Conservation (phyloP, 148 eudicot genomes). For the Dysphania ambrosioides region DNA sequence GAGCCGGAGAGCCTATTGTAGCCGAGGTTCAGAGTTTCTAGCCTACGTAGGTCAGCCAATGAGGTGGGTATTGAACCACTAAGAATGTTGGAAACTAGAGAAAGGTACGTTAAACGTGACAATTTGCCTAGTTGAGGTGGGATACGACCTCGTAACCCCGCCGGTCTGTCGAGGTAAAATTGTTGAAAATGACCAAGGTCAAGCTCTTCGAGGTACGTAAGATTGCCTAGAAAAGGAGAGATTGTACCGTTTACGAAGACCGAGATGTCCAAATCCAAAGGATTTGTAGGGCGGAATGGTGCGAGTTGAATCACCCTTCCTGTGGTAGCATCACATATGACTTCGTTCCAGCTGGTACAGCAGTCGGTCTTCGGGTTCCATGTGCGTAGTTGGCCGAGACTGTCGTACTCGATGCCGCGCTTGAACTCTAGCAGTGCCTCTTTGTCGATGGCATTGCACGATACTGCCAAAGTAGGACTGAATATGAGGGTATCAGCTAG, state of each 20-base stretch:
- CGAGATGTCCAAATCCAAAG: neutral
- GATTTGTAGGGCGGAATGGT: neutral
- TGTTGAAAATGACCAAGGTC: conserved; percentile 33
- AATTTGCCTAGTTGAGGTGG: conserved; percentile 58
- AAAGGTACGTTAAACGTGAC: conserved; percentile 35
- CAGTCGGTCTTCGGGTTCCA: neutral
- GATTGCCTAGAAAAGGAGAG: conserved; percentile 64
- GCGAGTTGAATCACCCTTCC: neutral
- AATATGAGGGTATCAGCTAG: neutral
- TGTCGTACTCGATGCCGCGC: neutral
- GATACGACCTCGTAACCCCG: conserved; percentile 42
- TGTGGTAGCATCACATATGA: neutral
- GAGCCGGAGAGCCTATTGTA: conserved; percentile 43
- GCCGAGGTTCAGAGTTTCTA: conserved; percentile 34
- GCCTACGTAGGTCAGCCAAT: conserved; percentile 29
- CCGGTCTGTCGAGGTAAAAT: conserved; percentile 16
- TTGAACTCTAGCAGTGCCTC: neutral
- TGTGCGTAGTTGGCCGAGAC: neutral
- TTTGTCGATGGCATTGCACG: neutral
- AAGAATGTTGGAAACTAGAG: conserved; percentile 43
- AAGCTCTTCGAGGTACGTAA: conserved; percentile 45
- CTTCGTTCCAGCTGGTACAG: neutral
- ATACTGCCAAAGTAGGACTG: neutral
- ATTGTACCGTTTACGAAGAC: conserved; percentile 35
- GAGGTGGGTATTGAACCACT: conserved; percentile 50